Percentiles rank a stretch among this genome's conserved stretches.
Evolutionary conservation across 768 basidiomycete genomes (phyloP).

Genomic region (Russula foetens): DNA sequence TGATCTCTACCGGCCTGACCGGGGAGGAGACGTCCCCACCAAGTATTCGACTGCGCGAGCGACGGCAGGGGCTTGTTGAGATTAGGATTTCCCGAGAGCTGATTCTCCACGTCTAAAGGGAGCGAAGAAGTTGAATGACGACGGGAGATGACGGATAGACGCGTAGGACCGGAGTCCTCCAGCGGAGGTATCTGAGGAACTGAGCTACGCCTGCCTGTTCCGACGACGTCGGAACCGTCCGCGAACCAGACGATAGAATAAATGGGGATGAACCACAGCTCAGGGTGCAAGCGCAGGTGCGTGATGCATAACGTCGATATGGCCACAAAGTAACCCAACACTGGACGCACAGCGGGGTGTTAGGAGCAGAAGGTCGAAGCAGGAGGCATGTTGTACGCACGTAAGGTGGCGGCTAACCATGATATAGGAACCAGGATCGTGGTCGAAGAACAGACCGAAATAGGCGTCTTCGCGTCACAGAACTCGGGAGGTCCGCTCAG

Average conservation of each 20-base stretch:
- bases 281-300: slow-evolving; percentile 36
- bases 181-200: slow-evolving; percentile 17
- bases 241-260: slow-evolving; percentile 54
- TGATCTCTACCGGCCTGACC: slow-evolving; percentile 14
- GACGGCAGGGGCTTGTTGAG: slow-evolving; percentile 4
- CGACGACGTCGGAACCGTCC: slow-evolving; percentile 7
- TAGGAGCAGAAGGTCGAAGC: neutral
- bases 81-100: neutral
- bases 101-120: slow-evolving; percentile 10
- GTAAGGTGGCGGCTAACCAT: slow-evolving; percentile 26
- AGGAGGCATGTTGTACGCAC: slow-evolving; percentile 22
- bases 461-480: slow-evolving; percentile 27
- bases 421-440: slow-evolving; percentile 25
- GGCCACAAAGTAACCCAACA: slow-evolving; percentile 46
- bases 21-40: slow-evolving; percentile 13
- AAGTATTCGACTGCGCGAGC: neutral
- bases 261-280: slow-evolving; percentile 47
- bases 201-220: neutral
- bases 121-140: slow-evolving; percentile 13
- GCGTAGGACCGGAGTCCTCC: slow-evolving; percentile 3
- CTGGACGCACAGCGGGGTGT: slow-evolving; percentile 23
- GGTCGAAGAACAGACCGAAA: slow-evolving; percentile 24
- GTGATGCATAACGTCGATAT: slow-evolving; percentile 40
- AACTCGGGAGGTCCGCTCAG: slow-evolving; percentile 33
- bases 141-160: slow-evolving; percentile 19